Evolutionary conservation across 2,329 filamentous ascomycete genomes (phyloP), one percentile per base, ranked within the genome.

Genomic region (Myriosclerotinia duriaeana): DNA sequence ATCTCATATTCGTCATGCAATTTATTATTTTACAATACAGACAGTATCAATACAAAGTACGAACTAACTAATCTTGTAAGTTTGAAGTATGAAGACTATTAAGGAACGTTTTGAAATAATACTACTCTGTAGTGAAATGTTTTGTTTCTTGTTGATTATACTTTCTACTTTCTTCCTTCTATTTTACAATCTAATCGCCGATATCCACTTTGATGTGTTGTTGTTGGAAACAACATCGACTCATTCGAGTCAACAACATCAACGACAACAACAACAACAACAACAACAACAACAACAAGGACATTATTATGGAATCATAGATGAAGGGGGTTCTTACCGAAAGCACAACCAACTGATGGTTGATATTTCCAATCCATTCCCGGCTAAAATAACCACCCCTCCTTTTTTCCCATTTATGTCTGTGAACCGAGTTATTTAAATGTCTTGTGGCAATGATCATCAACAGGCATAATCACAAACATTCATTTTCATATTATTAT

Each of bases 141-240:
- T 20, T 34, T 36, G 5, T 17, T 20, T 15, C 15, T 7, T 46
- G 17, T 46, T 26, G 42, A 17, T 36, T 54, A 55, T 55, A 14
- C 53, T 40, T 55, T 22, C 20, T 22, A 22, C 9, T 34, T 55
- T 22, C 20, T 22, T 14, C 9, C 20, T 55, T 14, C 15, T 34
- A 20, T 48, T 20, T 55, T 14, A 22, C 42, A 20, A 60, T 60
- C 56, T 36, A 36, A 48, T 48, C 30, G 42, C 26, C 56, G 42
- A 38, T 48, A 30, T 36, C 56, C 56, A 60, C 42, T 48, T 60
- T 50, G 56, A 60, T 60, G 56, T 60, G 42, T 48, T 60, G 56
- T 60, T 60, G 36, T 59, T 46, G 30, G 30, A 34, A 34, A 34
- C 30, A 34, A 34, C n/a, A n/a, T n/a, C n/a, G n/a, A n/a, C n/a